phyloP scores from a whole-genome alignment of 2,329 filamentous ascomycete species.

The Ophiocordyceps polyrhachis-furcata region DNA sequence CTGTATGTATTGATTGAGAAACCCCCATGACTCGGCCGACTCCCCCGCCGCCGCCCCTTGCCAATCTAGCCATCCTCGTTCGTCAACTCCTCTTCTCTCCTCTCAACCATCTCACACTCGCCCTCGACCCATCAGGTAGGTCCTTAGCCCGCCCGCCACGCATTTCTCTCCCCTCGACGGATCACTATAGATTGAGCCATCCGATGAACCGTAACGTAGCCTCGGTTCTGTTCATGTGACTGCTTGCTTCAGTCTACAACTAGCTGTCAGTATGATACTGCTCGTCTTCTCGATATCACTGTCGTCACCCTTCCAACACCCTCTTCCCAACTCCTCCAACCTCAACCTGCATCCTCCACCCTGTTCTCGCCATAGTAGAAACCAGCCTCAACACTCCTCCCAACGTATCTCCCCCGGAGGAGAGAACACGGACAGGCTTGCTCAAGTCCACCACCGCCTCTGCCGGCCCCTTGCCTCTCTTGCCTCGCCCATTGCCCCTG shows the following conservation, averaged over 20 bases:
- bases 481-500: background rate
- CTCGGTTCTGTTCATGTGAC: slow-evolving; percentile 1
- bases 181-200: background rate
- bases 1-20: too few species aligned
- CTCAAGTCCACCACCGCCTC: background rate
- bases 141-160: background rate
- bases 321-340: background rate
- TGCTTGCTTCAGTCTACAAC: slow-evolving; percentile 3
- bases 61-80: background rate
- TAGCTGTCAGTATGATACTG: slow-evolving; percentile 1
- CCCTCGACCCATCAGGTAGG: background rate
- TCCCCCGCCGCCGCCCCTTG: background rate
- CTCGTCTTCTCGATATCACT: background rate
- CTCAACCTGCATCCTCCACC: background rate
- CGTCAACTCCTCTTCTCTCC: background rate
- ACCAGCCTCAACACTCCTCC: background rate
- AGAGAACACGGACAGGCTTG: background rate
- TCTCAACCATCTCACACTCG: background rate
- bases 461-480: background rate
- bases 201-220: slow-evolving; percentile 1
- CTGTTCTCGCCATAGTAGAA: background rate
- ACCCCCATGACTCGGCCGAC: background rate
- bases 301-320: background rate
- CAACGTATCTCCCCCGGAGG: background rate
- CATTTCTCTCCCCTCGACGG: background rate